Percentiles rank a stretch among this genome's conserved stretches.
Conservation (phyloP, 768 basidiomycete genomes). For the Trametes cubensis region DNA sequence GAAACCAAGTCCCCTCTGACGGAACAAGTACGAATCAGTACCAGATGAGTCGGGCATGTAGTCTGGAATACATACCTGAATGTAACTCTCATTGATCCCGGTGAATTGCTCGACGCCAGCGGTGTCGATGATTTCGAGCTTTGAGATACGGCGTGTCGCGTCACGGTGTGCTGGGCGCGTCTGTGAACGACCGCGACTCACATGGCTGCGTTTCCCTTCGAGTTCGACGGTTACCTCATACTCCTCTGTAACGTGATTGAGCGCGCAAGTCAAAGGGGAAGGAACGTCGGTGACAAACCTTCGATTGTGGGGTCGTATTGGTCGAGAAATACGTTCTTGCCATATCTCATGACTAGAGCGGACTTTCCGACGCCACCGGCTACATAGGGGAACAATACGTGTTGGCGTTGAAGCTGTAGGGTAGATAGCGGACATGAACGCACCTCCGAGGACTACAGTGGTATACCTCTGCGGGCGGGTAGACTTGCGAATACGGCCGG, state of each 20-base stretch:
- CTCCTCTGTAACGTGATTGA: slow-evolving; percentile 51
- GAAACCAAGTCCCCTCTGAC: slow-evolving; percentile 72
- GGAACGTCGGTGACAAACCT: slow-evolving; percentile 45
- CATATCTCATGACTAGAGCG: slow-evolving; percentile 79
- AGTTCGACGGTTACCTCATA: slow-evolving; percentile 61
- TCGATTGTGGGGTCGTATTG: slow-evolving; percentile 86
- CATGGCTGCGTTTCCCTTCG: slow-evolving; percentile 64
- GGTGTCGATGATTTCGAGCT: slow-evolving; percentile 84
- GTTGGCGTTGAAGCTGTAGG: background rate
- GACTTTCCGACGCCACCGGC: slow-evolving; percentile 91
- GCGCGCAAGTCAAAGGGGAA: background rate
- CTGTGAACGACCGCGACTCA: slow-evolving; percentile 40
- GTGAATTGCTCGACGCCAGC: slow-evolving; percentile 88
- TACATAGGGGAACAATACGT: slow-evolving; percentile 31
- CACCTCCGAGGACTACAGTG: slow-evolving; percentile 81
- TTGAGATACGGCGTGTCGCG: slow-evolving; percentile 7
- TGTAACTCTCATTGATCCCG: slow-evolving; percentile 78
- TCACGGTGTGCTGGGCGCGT: slow-evolving; percentile 4
- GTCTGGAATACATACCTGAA: slow-evolving; percentile 56
- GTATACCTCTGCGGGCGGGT: slow-evolving; percentile 35
- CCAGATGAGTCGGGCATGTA: background rate
- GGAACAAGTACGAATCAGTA: background rate
- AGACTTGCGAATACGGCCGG: background rate
- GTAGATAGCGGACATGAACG: slow-evolving; percentile 28
- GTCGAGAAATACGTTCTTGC: slow-evolving; percentile 71